Evolutionary conservation across 352 stramenopile species (phyloP), one percentile per base, ranked within the genome.

Genomic region (Heterotrichella gracilis): DNA sequence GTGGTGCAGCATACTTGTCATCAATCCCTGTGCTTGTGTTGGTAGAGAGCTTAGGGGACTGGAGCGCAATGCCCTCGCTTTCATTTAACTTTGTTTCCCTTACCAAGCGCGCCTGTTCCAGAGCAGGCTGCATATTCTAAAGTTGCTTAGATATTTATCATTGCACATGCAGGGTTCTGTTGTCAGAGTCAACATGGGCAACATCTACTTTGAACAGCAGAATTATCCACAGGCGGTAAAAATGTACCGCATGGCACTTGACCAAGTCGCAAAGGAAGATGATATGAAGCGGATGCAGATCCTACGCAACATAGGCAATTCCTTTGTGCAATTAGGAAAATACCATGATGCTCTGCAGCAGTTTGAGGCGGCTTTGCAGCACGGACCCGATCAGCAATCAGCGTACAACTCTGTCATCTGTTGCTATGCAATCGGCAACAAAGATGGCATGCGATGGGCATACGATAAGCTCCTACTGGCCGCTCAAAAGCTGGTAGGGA

Each of bases 371-470:
- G 82, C 93, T 22, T 94, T 96, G 86, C 82, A 87, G 67, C 19
- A 70, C 3, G 85, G 82, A 69, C 81, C 85, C 3, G 87, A 96
- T 70, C 90, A 94, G 74, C 86, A 94, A 75, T 88, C 87, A 2
- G 87, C 86, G 0, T 96, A 95, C 75, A 95, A 96, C 73, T 80
- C 96, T 64, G 82, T 96, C 24, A 81, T 96, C 69, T 96, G 90
- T 75, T 93, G 95, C 75, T 94, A 93, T 69, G 88, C 88, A 0
- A 83, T 94, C 64, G 89, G 88, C 22, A 86, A 96, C 75, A 79
- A 86, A 25, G 84, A 93, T 64, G 92, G 87, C 64, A 93, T 94
- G 83, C 85, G 86, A 24, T 80, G 82, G 14, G 80, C 81, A 0
- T 96, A 95, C 75, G 82, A 82, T 2, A 88, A 84, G 70, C 78